These are phyloP conservation scores for Nothophoma quercina DNA, from an alignment of 2,329 filamentous ascomycete genomes.

Conservation along the genomic window DNA sequence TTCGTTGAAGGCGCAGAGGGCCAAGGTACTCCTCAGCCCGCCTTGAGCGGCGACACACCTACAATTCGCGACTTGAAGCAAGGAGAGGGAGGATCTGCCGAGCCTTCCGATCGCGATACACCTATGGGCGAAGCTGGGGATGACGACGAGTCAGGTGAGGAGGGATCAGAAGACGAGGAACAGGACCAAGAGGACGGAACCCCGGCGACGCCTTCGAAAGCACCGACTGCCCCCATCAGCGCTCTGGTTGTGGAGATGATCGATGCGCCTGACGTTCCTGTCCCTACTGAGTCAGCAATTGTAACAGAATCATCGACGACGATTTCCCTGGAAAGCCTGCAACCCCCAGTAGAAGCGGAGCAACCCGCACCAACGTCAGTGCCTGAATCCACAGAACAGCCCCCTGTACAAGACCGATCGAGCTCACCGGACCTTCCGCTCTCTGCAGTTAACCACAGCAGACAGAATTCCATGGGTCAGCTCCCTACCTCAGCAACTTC, in stretches of 20 bases:
- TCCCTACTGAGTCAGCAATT: slow-evolving; percentile 6
- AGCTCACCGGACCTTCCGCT: slow-evolving; percentile 56
- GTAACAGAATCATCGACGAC: slow-evolving; percentile 10
- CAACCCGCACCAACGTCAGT: slow-evolving; percentile 1
- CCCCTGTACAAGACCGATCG: slow-evolving; percentile 40
- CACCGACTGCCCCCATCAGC: slow-evolving; percentile 21
- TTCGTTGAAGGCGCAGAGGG: slow-evolving; percentile 59
- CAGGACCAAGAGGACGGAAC: slow-evolving; percentile 58
- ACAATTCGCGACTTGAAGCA: slow-evolving; percentile 39
- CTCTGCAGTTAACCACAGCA: slow-evolving; percentile 47
- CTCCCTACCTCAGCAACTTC: slow-evolving; percentile 28
- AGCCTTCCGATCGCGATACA: slow-evolving; percentile 49
- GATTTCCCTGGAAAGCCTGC: slow-evolving; percentile 15
- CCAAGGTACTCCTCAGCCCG: slow-evolving; percentile 37
- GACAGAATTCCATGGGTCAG: slow-evolving; percentile 46
- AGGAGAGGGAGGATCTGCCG: slow-evolving; percentile 50
- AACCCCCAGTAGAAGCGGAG: slow-evolving; percentile 10
- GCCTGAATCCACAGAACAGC: slow-evolving; percentile 6
- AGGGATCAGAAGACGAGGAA: slow-evolving; percentile 56
- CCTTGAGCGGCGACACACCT: slow-evolving; percentile 32
- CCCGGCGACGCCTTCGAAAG: slow-evolving; percentile 45
- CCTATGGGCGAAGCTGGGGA: slow-evolving; percentile 55
- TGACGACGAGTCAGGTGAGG: slow-evolving; percentile 56
- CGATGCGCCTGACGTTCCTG: slow-evolving; percentile 9
- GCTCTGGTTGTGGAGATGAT: slow-evolving; percentile 23